phyloP scores from a whole-genome alignment of 1,139 yeast species.

The Casaregolazyma suthepensis region DNA sequence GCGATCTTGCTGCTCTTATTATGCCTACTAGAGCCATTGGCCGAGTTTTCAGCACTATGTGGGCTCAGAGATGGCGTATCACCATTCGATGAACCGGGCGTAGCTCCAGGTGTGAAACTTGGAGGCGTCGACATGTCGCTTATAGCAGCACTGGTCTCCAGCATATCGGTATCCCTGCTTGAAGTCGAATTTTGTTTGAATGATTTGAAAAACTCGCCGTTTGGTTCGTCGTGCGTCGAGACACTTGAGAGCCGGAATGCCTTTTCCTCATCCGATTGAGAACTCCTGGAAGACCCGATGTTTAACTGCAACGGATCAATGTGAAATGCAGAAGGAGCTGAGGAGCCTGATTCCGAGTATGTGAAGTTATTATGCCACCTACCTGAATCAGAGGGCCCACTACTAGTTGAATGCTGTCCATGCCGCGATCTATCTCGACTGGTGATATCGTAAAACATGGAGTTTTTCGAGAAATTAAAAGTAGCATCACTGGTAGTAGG shows the following conservation, averaged over 20 bases:
- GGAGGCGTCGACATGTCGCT: constrained; percentile 7
- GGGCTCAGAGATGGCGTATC: constrained; percentile 7
- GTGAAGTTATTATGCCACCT: background rate
- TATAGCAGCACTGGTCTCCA: constrained; percentile 1
- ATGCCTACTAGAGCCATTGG: background rate
- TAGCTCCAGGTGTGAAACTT: constrained; percentile 6
- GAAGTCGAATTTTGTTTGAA: background rate
- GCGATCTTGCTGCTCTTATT: constrained; percentile 15
- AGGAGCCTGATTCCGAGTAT: background rate
- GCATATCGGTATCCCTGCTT: constrained; percentile 2
- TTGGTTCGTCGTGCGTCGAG: background rate
- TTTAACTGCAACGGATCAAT: constrained; percentile 6
- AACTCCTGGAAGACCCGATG: constrained; percentile 2
- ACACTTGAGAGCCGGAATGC: constrained; percentile 1
- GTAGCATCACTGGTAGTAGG: constrained; percentile 1
- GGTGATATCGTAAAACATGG: constrained; percentile 7
- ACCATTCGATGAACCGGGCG: constrained; percentile 9
- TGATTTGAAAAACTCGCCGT: background rate
- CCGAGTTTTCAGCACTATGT: background rate
- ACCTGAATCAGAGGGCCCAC: background rate
- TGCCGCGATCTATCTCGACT: constrained; percentile 3
- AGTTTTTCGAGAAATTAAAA: constrained; percentile 3
- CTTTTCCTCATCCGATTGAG: background rate
- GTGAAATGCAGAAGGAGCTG: constrained; percentile 4
- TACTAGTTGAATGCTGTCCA: background rate